A percentile compares a stretch with the other conserved stretches of the same genome.
phyloP scores from a whole-genome alignment of 192 early-diverging fungal genomes.

The Backusella morwellensis region DNA sequence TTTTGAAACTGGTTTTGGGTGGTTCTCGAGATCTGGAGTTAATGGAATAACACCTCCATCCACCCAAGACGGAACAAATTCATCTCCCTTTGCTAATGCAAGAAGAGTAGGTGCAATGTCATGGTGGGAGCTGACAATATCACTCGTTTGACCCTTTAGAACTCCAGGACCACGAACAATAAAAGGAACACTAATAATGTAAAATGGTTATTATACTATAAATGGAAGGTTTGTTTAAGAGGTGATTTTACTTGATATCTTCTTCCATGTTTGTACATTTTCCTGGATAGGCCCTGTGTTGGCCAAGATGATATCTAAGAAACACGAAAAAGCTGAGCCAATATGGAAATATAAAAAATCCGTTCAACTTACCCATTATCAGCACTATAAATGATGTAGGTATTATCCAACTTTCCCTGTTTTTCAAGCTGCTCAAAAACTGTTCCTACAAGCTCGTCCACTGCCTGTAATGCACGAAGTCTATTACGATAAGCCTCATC shows the following conservation, averaged over 20 bases:
- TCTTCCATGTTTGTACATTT: constrained; percentile 63
- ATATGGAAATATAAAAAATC: neutral
- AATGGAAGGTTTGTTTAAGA: too few relatives aligned
- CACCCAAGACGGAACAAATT: constrained; percentile 38
- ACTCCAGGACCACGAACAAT: constrained; percentile 66
- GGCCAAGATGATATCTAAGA: constrained; percentile 56
- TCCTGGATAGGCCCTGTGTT: constrained; percentile 59
- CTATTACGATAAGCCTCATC: constrained; percentile 54
- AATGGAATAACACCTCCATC: constrained; percentile 61
- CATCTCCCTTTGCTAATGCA: constrained; percentile 44
- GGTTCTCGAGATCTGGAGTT: constrained; percentile 32
- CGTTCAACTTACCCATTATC: constrained; percentile 56
- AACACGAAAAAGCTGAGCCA: neutral
- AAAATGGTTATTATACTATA: too few relatives aligned
- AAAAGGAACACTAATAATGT: constrained; percentile 40
- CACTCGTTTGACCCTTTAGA: constrained; percentile 37
- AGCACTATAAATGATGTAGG: constrained; percentile 60
- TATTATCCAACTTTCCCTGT: constrained; percentile 56
- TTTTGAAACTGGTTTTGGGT: constrained; percentile 44
- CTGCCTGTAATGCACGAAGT: constrained; percentile 55
- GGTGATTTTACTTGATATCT: constrained; percentile 50
- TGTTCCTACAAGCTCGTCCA: constrained; percentile 59
- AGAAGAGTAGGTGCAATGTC: constrained; percentile 63
- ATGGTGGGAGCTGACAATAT: constrained; percentile 51
- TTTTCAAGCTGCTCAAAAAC: constrained; percentile 50